Evolutionary conservation across 305 asterid species (phyloP), one percentile per base, ranked within the genome.

Genomic region (Vinca major): DNA sequence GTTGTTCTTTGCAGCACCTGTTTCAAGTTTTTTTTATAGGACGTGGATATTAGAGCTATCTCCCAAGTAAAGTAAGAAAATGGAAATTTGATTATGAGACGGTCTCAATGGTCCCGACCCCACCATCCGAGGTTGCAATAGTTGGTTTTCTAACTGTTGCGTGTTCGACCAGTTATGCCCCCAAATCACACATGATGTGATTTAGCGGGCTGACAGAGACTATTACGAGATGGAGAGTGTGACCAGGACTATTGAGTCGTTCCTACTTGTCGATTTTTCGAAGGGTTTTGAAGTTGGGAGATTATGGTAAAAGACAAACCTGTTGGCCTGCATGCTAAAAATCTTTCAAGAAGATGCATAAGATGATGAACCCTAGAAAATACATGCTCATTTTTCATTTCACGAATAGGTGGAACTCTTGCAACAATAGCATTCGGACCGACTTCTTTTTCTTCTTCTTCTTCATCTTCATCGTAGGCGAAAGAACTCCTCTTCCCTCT

Each of bases 301-400:
- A 41, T 41, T 4, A 41, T 41, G 45, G 45, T 41, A 41, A 41
- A 4, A 52, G 3, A 50, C 66, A 17, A 45, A 92, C 99, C 99
- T 70, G 99, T 77, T 19, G 99, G 99, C 43, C 81, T 85, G 69
- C 97, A 91, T 19, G 91, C 95, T 36, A 94, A 70, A 63, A 94
- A 84, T 77, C 95, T 80, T 36, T 89, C 97, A 7, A 89, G 90
- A 76, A 89, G 86, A 68, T 94, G 92, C 87, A 88, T 83, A 4
- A 85, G 83, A 75, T 84, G 95, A 76, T 86, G 90, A 54, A 79
- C 81, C 81, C 75, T 84, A 1, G 88, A 82, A 70, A 83, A 86
- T 19, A 91, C 71, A 16, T 62, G 72, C 26, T 83, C 97, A 14
- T 39, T 82, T 75, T 77, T 84, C 95, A 88, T 80, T 33, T 94